phyloP scores from a whole-genome alignment of 2,329 filamentous ascomycete genomes.

The Alternaria ventricosa region DNA sequence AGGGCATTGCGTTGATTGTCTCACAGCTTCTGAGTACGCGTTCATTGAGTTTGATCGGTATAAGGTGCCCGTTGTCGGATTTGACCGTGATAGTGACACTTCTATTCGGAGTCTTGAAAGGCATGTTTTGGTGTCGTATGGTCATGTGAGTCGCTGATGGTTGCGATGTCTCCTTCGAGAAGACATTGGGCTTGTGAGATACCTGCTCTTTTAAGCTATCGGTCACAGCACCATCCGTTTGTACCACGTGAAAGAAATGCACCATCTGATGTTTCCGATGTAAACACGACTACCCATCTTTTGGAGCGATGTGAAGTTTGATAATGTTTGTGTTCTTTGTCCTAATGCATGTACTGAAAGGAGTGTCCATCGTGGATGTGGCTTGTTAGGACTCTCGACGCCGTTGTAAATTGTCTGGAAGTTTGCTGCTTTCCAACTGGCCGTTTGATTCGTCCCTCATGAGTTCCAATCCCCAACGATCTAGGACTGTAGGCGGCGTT shows the following conservation, averaged over 20 bases:
- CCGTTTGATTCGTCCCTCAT: neutral
- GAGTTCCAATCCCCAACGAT: neutral
- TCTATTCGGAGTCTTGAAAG: neutral
- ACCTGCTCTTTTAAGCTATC: neutral
- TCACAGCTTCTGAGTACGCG: neutral
- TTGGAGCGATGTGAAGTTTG: neutral
- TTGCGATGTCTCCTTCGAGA: neutral
- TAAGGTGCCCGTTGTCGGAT: neutral
- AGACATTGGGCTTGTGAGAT: neutral
- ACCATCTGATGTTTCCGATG: neutral
- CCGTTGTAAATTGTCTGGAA: neutral
- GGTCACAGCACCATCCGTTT: neutral
- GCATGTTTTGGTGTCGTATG: neutral
- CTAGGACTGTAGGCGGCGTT: conserved; percentile 22
- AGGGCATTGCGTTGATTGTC: neutral
- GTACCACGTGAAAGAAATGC: neutral
- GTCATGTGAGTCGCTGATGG: neutral
- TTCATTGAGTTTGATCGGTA: neutral
- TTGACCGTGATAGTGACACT: neutral
- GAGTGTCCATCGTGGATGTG: neutral
- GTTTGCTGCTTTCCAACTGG: neutral
- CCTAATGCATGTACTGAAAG: neutral
- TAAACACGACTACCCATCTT: neutral
- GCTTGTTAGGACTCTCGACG: neutral
- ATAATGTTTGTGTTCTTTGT: neutral